Evolutionary conservation across 768 basidiomycete genomes (phyloP).

Genomic region (Suillus variegatus): DNA sequence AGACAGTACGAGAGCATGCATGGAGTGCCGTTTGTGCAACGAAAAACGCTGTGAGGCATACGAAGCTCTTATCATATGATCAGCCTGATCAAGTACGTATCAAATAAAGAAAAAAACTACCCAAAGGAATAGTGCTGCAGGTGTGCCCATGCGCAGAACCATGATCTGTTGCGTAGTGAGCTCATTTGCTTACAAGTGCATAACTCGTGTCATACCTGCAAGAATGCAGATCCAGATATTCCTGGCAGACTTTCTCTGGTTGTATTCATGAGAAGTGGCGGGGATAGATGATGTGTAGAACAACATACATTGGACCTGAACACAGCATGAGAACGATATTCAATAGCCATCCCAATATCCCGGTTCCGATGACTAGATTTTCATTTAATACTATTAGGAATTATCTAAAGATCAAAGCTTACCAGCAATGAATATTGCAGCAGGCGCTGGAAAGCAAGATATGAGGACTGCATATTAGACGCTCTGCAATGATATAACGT

Average conservation of each 20-base stretch:
- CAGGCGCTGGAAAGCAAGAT: constrained; percentile 39
- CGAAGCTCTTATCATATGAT: constrained; percentile 49
- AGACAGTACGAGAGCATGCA: constrained; percentile 79
- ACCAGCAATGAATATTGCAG: constrained; percentile 63
- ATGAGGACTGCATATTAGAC: background rate
- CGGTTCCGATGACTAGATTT: constrained; percentile 65
- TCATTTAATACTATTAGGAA: constrained; percentile 2
- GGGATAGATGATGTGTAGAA: background rate
- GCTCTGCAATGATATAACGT: constrained; percentile 29
- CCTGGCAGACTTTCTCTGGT: constrained; percentile 66
- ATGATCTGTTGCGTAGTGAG: constrained; percentile 55
- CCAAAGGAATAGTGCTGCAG: constrained; percentile 80
- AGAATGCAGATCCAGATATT: constrained; percentile 68
- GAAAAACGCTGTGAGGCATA: constrained; percentile 87
- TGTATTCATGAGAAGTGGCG: background rate
- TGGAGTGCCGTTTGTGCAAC: constrained; percentile 82
- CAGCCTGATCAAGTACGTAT: background rate
- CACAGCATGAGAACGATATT: constrained; percentile 88
- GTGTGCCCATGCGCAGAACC: constrained; percentile 71
- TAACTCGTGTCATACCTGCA: constrained; percentile 45
- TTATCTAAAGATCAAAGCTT: background rate
- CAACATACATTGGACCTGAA: constrained; percentile 68
- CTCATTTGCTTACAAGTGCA: background rate
- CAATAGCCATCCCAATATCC: constrained; percentile 80
- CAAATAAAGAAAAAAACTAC: constrained; percentile 32